phyloP scores from a whole-genome alignment of 2,329 filamentous ascomycete genomes.

The Fusarium caatingaense region DNA sequence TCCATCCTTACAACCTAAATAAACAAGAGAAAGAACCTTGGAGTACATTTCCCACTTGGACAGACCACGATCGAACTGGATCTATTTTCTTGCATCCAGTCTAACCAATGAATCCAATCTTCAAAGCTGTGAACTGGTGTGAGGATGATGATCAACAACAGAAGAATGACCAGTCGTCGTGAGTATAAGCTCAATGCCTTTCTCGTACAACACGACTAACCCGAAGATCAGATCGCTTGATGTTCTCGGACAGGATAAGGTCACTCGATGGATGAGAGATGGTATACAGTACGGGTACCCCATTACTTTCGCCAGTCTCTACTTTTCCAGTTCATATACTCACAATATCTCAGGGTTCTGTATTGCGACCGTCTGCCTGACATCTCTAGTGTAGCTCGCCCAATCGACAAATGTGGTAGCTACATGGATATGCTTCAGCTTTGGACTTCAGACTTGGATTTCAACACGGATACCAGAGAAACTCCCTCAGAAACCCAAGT shows the following conservation, averaged over 20 bases:
- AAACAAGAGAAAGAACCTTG: neutral
- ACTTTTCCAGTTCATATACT: constrained; percentile 3
- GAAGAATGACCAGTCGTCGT: constrained; percentile 6
- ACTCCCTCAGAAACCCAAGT: neutral
- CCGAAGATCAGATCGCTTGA: constrained; percentile 11
- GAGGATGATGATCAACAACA: constrained; percentile 5
- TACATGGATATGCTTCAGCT: constrained; percentile 27
- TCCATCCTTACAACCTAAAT: neutral
- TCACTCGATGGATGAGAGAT: constrained; percentile 35
- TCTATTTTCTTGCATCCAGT: neutral
- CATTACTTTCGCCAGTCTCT: neutral
- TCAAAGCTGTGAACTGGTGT: constrained; percentile 22
- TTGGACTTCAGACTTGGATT: constrained; percentile 17
- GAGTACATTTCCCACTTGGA: neutral
- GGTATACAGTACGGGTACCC: constrained; percentile 29
- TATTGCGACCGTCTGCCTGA: constrained; percentile 33
- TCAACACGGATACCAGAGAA: neutral
- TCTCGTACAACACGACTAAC: constrained; percentile 3
- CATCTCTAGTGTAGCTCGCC: constrained; percentile 25
- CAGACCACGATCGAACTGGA: neutral
- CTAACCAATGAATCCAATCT: constrained; percentile 17
- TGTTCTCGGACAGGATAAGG: constrained; percentile 24
- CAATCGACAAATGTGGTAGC: constrained; percentile 19
- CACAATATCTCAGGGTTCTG: constrained; percentile 23
- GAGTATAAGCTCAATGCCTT: neutral